Evolutionary conservation across 306 rosid species (phyloP).

Genomic region (Delonix regia): DNA sequence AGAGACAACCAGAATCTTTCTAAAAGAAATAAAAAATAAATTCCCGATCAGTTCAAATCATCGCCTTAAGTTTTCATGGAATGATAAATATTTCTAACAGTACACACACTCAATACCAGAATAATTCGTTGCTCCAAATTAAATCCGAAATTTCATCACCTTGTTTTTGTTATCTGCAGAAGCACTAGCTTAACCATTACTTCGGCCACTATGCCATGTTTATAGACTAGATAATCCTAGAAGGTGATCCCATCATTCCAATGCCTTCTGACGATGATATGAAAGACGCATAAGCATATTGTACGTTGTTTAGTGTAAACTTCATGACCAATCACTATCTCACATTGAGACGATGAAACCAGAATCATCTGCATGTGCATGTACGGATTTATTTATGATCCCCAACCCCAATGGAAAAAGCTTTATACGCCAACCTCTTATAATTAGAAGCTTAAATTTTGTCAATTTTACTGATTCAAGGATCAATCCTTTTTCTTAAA

Average conservation of each 20-base stretch:
- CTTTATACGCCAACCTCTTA: background rate
- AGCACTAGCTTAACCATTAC: background rate
- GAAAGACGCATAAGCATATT: background rate
- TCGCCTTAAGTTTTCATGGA: too few relatives aligned
- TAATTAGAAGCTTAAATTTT: background rate
- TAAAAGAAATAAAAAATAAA: too few relatives aligned
- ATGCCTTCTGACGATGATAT: background rate
- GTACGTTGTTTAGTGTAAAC: background rate
- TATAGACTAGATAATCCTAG: background rate
- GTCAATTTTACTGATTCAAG: background rate
- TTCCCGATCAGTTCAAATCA: too few relatives aligned
- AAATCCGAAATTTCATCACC: background rate
- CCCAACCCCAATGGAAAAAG: too few relatives aligned
- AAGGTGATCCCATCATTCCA: background rate
- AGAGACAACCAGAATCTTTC: background rate
- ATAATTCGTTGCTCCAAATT: background rate
- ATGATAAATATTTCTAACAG: too few relatives aligned
- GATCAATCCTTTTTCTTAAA: too few relatives aligned
- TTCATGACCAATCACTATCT: slow-evolving; percentile 12
- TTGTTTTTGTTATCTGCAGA: background rate
- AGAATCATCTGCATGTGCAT: background rate
- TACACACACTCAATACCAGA: background rate
- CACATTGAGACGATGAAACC: background rate
- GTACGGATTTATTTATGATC: background rate
- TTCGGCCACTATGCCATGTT: background rate